A percentile compares a stretch with the other conserved stretches of the same genome.
Evolutionary conservation across 768 basidiomycete genomes (phyloP).

Genomic region (Collybiopsis luxurians): DNA sequence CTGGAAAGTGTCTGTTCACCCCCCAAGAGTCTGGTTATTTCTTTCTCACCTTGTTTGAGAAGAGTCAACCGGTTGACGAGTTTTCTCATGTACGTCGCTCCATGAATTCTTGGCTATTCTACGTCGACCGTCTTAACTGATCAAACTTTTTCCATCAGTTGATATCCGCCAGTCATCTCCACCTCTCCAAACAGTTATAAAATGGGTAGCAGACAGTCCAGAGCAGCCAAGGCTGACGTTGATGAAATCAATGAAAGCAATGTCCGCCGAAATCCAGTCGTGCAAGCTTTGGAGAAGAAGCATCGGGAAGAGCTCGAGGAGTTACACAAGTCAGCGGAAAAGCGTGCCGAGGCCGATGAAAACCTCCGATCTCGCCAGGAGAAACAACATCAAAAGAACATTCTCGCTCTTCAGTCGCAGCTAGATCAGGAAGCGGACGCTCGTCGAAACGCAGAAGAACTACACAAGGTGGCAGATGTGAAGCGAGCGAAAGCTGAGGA

Average conservation of each 20-base stretch:
- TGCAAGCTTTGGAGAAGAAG: not conserved
- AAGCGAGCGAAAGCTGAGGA: not conserved
- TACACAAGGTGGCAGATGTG: not conserved
- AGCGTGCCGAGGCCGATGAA: not conserved
- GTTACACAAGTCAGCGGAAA: not conserved
- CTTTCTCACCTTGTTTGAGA: no score
- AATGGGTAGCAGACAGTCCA: constrained; percentile 1
- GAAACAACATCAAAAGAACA: constrained; percentile 1
- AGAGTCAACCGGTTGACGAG: no score
- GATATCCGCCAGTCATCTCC: no score
- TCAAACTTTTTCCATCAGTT: no score
- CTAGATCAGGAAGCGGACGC: constrained; percentile 3
- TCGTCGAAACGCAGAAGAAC: not conserved
- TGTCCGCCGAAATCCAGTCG: constrained; percentile 1
- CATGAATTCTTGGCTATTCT: no score
- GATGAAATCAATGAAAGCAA: constrained; percentile 1
- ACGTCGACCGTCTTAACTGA: no score
- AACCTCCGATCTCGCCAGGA: not conserved
- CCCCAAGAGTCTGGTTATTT: no score
- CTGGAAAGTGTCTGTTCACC: no score
- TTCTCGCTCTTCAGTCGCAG: not conserved
- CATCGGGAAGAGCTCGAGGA: not conserved
- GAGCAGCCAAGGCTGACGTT: constrained; percentile 1
- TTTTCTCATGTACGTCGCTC: no score
- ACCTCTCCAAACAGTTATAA: no score